Evolutionary conservation across 441 rosid genomes (phyloP).

Genomic region (Mallotus japonicus): DNA sequence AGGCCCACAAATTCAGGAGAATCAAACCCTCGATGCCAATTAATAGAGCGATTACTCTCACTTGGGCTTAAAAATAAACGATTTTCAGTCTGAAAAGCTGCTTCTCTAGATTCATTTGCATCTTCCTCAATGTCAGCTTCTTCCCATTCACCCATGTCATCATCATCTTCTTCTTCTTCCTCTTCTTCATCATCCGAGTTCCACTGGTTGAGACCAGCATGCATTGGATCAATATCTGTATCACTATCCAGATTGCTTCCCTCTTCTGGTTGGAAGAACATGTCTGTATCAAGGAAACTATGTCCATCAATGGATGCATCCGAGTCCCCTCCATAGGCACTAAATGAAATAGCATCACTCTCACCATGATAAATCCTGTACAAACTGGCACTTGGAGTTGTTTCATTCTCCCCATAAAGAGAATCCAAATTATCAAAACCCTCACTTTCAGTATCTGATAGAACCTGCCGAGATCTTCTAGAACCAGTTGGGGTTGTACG

Average conservation of each 20-base stretch:
- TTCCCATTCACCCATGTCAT: constrained; percentile 52
- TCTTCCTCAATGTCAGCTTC: constrained; percentile 54
- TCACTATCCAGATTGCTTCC: constrained; percentile 64
- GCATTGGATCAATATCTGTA: constrained; percentile 95
- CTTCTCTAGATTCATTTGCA: constrained; percentile 31
- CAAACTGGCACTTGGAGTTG: constrained; percentile 55
- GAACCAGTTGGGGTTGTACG: constrained; percentile 63
- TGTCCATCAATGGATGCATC: constrained; percentile 72
- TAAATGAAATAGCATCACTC: constrained; percentile 68
- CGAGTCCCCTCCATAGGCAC: constrained; percentile 73
- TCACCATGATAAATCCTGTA: constrained; percentile 52
- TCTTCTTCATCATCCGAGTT: constrained; percentile 59
- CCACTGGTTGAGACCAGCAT: constrained; percentile 78
- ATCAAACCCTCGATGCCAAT: constrained; percentile 27
- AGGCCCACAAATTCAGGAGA: constrained; percentile 44
- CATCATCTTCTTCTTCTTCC: constrained; percentile 46
- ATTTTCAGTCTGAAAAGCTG: constrained; percentile 30
- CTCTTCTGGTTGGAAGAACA: constrained; percentile 44
- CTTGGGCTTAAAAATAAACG: constrained; percentile 43
- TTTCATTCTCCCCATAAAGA: constrained; percentile 58
- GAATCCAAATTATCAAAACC: constrained; percentile 60
- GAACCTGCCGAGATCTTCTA: constrained; percentile 53
- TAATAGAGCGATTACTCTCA: constrained; percentile 43
- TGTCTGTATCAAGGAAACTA: constrained; percentile 50
- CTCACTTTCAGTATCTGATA: constrained; percentile 82